Conservation (phyloP, 2,329 filamentous ascomycete genomes). For the Hymenoscyphus occultus region DNA sequence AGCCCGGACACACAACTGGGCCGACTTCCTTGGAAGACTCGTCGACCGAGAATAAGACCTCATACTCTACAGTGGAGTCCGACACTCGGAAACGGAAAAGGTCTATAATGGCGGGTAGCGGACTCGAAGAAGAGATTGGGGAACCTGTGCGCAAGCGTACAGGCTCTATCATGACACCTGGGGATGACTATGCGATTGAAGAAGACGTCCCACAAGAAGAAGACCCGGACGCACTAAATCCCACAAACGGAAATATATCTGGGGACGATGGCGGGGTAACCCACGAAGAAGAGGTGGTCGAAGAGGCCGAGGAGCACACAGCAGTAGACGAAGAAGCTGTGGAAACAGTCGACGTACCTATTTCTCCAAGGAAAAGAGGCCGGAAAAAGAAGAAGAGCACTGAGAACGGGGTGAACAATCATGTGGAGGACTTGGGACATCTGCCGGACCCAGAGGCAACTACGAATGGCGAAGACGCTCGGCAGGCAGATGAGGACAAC, state of each 20-base stretch:
- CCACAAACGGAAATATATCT: constrained; percentile 35
- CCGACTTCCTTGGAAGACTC: constrained; percentile 39
- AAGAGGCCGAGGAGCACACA: constrained; percentile 41
- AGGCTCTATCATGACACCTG: constrained; percentile 44
- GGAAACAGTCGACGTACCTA: constrained; percentile 27
- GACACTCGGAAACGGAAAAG: constrained; percentile 40
- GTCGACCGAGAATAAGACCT: constrained; percentile 28
- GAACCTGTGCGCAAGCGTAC: constrained; percentile 49
- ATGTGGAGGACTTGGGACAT: constrained; percentile 27
- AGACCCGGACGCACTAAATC: constrained; percentile 40
- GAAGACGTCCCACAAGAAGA: constrained; percentile 44
- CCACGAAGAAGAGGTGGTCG: constrained; percentile 46
- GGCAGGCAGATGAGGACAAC: constrained; percentile 49
- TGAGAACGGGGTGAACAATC: constrained; percentile 28
- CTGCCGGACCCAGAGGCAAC: constrained; percentile 20
- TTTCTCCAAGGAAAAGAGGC: constrained; percentile 36
- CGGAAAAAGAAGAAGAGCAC: constrained; percentile 37
- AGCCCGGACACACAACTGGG: constrained; percentile 28
- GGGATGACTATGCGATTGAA: constrained; percentile 45
- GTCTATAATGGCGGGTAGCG: constrained; percentile 34
- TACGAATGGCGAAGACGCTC: constrained; percentile 33
- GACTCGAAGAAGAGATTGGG: constrained; percentile 36
- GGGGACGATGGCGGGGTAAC: constrained; percentile 39
- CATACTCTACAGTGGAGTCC: constrained; percentile 25
- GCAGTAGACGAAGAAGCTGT: constrained; percentile 41